Base-by-base conservation (phyloP, 306 rosid species). In the Vigna reflexopilosa region DNA sequence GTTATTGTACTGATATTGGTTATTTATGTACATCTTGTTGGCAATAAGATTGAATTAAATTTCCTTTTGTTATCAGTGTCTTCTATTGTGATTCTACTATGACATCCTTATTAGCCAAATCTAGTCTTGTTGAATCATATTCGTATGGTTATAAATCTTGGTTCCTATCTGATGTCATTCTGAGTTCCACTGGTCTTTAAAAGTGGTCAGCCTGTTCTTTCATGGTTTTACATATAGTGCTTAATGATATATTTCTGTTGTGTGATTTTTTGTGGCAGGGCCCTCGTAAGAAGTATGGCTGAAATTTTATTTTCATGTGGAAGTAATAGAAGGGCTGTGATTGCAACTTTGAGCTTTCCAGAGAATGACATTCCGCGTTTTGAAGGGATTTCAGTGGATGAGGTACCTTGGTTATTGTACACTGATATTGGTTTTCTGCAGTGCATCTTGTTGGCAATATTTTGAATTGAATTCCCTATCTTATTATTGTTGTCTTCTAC, bases 231-330 rank as follows among this genome's bases (percentile, higher is more conserved):
- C 16, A 50, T 78, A 42, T 47, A 40, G 68, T 67, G 40, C 47
- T 84, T 70, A 30, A 26, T 59, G 66, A 65, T 69, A 62, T 80
- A 73, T 64, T 13, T 67, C 81, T 73, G 52, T 52, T 76, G 28
- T 34, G 20, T 72, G 76, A 51, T 84, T 67, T 67, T 26, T 74
- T 79, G 67, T 68, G 77, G 75, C 91, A 94, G 98, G 70, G 96
- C 96, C 55, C 88, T 92, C 67, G 83, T 94, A 73, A 87, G 90
- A 87, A 94, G 98, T 72, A 92, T 94, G 97, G 83, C 83, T 26
- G 97, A 95, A 87, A 92, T 95, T 82, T 86, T 95, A 83, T 95
- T 90, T 85, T 84, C 81, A 28, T 95, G 97, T 75, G 98, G 98
- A 86, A 83, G 67, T 73, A 87, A 85, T 80, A 87, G 72, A 87